phyloP scores from a whole-genome alignment of 768 basidiomycete genomes.

The Auriculariales sp. region DNA sequence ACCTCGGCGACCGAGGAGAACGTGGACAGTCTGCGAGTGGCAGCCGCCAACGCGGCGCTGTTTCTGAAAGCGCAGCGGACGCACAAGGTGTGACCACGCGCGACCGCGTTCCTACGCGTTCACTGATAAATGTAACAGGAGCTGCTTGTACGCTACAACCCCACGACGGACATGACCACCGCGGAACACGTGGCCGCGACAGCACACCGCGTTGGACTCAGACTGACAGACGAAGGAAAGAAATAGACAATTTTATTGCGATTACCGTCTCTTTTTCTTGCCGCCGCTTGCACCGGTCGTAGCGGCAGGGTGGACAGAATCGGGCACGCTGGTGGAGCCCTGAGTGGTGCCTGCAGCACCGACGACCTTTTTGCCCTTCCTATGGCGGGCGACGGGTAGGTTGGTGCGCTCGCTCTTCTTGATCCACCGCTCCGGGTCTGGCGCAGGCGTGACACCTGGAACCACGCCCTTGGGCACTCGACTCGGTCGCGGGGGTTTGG shows the following conservation, averaged over 20 bases:
- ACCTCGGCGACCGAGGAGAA: constrained; percentile 12
- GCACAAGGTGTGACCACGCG: constrained; percentile 11
- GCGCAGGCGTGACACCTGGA: constrained; percentile 65
- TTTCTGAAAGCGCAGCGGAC: neutral
- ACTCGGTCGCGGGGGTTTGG: constrained; percentile 26
- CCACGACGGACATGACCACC: constrained; percentile 58
- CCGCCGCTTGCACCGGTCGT: constrained; percentile 12
- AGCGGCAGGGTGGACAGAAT: constrained; percentile 15
- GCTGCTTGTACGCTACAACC: constrained; percentile 79
- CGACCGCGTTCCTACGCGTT: constrained; percentile 56
- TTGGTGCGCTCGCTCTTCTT: constrained; percentile 72
- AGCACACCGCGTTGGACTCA: constrained; percentile 69
- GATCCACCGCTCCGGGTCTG: constrained; percentile 79
- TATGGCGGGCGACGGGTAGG: constrained; percentile 25
- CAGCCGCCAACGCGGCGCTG: neutral
- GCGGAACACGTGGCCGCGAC: constrained; percentile 77
- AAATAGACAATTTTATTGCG: neutral
- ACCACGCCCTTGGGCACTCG: constrained; percentile 65
- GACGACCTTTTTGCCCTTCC: constrained; percentile 36
- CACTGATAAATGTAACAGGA: constrained; percentile 42
- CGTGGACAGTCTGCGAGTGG: neutral
- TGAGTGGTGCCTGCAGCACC: constrained; percentile 56
- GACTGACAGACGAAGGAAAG: neutral
- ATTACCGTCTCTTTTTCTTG: constrained; percentile 21
- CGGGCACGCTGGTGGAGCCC: constrained; percentile 24